These are phyloP conservation scores for Holtermannia corniformis DNA, from an alignment of 768 basidiomycete genomes.

Conservation along the genomic window DNA sequence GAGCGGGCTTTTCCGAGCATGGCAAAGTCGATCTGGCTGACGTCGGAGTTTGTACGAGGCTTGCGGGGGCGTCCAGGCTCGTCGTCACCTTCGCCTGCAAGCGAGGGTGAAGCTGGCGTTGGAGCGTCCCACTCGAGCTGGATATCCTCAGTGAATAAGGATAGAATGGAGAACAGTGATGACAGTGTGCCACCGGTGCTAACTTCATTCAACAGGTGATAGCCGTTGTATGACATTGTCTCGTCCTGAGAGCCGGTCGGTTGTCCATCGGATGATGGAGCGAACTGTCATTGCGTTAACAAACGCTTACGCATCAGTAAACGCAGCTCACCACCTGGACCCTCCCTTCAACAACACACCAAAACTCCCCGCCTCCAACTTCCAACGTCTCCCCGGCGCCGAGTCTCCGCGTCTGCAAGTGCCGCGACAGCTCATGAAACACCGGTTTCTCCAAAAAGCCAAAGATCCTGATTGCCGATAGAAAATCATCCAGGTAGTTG, in stretches of 20 bases:
- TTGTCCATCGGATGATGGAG: slow-evolving; percentile 52
- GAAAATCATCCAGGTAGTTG: slow-evolving; percentile 93
- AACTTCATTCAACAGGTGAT: slow-evolving; percentile 92
- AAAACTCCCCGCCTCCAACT: slow-evolving; percentile 64
- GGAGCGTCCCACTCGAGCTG: slow-evolving; percentile 67
- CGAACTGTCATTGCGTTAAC: slow-evolving; percentile 19
- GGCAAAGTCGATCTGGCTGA: slow-evolving; percentile 34
- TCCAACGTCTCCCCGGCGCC: slow-evolving; percentile 88
- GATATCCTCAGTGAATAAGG: slow-evolving; percentile 80
- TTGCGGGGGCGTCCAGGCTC: slow-evolving; percentile 5
- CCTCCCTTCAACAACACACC: slow-evolving; percentile 95
- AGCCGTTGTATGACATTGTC: slow-evolving; percentile 71
- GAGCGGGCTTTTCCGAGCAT: background rate
- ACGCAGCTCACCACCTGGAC: slow-evolving; percentile 81
- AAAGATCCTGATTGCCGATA: slow-evolving; percentile 92
- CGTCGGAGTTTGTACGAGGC: slow-evolving; percentile 31
- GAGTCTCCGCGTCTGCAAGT: slow-evolving; percentile 87
- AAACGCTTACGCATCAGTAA: background rate
- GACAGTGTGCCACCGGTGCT: slow-evolving; percentile 90
- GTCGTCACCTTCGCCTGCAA: slow-evolving; percentile 11
- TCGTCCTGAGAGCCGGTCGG: slow-evolving; percentile 3
- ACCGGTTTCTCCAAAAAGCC: slow-evolving; percentile 97
- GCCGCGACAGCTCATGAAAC: slow-evolving; percentile 93
- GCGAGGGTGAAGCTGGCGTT: background rate
- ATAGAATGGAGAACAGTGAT: slow-evolving; percentile 91